Percentiles rank a stretch among this genome's conserved stretches.
Conservation (phyloP, 768 basidiomycete species). For the Tricholoma matsutake region DNA sequence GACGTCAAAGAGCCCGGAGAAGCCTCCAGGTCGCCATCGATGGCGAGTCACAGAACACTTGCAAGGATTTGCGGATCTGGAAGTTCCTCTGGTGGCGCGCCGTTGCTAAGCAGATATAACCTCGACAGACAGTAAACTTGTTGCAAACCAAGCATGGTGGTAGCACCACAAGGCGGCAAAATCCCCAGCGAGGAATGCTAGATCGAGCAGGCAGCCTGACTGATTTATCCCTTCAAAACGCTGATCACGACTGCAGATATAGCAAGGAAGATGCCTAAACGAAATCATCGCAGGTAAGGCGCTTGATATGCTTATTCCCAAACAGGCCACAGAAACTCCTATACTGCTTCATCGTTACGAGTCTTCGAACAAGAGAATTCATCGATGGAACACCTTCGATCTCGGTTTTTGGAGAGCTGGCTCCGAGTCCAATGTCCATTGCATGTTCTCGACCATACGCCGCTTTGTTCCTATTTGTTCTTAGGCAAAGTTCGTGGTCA, state of each 20-base stretch:
- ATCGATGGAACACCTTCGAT: background rate
- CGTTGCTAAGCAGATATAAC: conserved; percentile 36
- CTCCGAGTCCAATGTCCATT: no score
- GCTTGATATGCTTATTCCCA: conserved; percentile 15
- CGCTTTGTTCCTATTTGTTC: background rate
- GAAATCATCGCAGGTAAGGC: conserved; percentile 13
- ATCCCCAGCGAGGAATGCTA: background rate
- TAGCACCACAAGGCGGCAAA: background rate
- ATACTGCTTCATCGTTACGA: background rate
- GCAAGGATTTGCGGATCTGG: conserved; percentile 42
- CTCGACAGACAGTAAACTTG: conserved; percentile 14
- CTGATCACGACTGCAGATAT: conserved; percentile 1
- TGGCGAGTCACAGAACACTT: conserved; percentile 26
- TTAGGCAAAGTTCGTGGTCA: background rate
- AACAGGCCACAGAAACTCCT: conserved; percentile 10
- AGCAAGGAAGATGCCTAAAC: conserved; percentile 11
- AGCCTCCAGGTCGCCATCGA: conserved; percentile 26
- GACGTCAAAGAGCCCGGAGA: conserved; percentile 39
- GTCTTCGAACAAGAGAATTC: background rate
- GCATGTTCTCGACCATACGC: background rate
- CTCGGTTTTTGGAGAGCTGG: background rate
- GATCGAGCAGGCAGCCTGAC: background rate
- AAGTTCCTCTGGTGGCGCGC: conserved; percentile 34
- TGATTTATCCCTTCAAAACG: background rate
- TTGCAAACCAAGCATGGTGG: background rate